phyloP scores from a whole-genome alignment of 495 filamentous ascomycete species.

The Podospora conica region DNA sequence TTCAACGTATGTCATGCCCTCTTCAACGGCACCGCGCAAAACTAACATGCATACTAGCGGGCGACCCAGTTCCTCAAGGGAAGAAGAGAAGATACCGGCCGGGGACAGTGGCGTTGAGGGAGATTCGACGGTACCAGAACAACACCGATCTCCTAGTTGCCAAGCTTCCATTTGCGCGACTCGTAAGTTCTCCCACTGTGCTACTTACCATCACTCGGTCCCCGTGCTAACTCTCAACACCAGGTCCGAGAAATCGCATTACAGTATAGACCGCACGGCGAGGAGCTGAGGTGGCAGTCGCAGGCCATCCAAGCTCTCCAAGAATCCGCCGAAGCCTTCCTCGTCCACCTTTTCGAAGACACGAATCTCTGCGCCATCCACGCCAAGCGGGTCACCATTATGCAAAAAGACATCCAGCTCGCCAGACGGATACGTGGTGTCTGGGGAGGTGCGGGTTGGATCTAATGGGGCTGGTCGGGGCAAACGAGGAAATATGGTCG shows the following conservation, averaged over 20 bases:
- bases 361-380: slow-evolving; percentile 93
- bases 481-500: neutral
- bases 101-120: slow-evolving; percentile 75
- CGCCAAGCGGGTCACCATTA: slow-evolving; percentile 93
- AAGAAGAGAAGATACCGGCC: slow-evolving; percentile 70
- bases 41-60: slow-evolving; percentile 43
- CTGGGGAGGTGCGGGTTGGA: slow-evolving; percentile 45
- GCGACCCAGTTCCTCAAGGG: slow-evolving; percentile 60
- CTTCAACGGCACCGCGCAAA: too few species aligned
- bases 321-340: slow-evolving; percentile 86
- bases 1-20: slow-evolving; percentile 26
- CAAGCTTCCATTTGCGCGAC: slow-evolving; percentile 79
- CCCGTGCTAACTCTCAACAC: neutral
- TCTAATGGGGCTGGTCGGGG: slow-evolving; percentile 8
- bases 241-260: slow-evolving; percentile 82
- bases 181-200: slow-evolving; percentile 48
- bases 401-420: slow-evolving; percentile 94
- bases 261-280: slow-evolving; percentile 42
- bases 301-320: slow-evolving; percentile 86
- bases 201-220: neutral
- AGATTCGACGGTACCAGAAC: slow-evolving; percentile 81
- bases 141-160: slow-evolving; percentile 71
- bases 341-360: slow-evolving; percentile 93
- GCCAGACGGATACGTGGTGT: slow-evolving; percentile 71
- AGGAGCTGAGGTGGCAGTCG: slow-evolving; percentile 80